These are phyloP conservation scores for Chlamydomonas reinhardtii DNA, from an alignment of 163 green algal genomes.

Conservation along the genomic window DNA sequence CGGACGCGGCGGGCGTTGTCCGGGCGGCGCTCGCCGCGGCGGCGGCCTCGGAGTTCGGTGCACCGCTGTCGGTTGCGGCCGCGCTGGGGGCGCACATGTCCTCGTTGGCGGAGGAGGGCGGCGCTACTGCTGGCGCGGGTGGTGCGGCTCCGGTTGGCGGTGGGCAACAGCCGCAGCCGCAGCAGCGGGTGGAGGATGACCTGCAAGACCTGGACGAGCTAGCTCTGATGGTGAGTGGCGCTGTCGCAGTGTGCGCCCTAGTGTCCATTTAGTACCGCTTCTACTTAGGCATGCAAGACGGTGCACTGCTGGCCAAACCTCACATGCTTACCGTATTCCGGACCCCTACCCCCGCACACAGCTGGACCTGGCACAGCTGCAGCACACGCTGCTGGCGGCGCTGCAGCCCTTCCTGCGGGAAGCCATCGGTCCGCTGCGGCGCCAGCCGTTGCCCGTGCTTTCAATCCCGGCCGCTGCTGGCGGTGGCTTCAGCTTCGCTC, in stretches of 20 bases:
- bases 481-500: neutral
- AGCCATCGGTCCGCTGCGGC: constrained; percentile 4
- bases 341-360: neutral
- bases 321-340: too few species aligned
- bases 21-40: neutral
- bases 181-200: neutral
- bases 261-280: too few species aligned
- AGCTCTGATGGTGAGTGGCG: constrained; percentile 6
- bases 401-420: constrained; percentile 41
- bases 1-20: constrained; percentile 12
- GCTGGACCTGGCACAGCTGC: constrained; percentile 38
- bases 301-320: too few species aligned
- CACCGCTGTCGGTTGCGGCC: neutral
- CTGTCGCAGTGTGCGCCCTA: too few species aligned
- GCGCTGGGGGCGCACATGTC: neutral
- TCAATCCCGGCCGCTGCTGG: neutral
- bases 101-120: neutral
- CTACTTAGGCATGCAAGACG: too few species aligned
- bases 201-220: constrained; percentile 47
- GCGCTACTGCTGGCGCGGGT: too few species aligned
- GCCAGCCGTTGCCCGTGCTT: neutral
- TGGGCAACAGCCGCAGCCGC: neutral
- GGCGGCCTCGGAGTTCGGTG: neutral
- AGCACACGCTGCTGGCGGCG: constrained; percentile 36
- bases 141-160: too few species aligned